Conservation (phyloP, 192 early-diverging fungal genomes). For the Umbelopsis isabellina region DNA sequence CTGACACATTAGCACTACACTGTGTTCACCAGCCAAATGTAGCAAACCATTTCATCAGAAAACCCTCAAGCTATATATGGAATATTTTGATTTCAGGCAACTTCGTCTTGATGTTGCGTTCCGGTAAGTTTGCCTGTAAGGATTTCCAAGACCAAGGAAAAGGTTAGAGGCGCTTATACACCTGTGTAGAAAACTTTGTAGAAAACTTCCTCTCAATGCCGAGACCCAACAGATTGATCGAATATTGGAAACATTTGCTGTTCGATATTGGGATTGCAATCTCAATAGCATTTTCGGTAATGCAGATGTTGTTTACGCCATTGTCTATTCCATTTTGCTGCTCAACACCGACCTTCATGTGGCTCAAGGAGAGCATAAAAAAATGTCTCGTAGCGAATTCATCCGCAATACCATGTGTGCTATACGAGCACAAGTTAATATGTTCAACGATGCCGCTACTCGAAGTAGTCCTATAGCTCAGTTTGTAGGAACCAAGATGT, state of each 20-base stretch:
- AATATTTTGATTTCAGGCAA: constrained; percentile 35
- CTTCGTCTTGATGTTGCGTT: constrained; percentile 34
- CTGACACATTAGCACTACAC: no score
- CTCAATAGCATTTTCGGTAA: constrained; percentile 54
- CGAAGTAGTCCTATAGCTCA: not conserved
- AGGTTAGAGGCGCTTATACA: not conserved
- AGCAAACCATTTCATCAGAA: constrained; percentile 29
- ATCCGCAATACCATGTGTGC: constrained; percentile 69
- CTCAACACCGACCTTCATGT: constrained; percentile 94
- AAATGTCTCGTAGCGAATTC: constrained; percentile 78
- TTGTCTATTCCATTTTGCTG: constrained; percentile 83
- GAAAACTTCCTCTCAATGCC: constrained; percentile 79
- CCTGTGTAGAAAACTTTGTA: constrained; percentile 59
- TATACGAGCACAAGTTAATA: constrained; percentile 43
- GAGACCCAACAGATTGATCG: constrained; percentile 94
- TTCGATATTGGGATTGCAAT: constrained; percentile 85
- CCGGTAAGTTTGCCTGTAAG: not conserved
- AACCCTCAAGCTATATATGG: constrained; percentile 34
- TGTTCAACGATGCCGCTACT: constrained; percentile 19
- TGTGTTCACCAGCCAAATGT: not conserved
- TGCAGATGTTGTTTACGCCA: constrained; percentile 82
- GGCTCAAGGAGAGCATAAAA: constrained; percentile 67
- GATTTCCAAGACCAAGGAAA: not conserved
- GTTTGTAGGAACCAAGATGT: not conserved
- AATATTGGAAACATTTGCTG: constrained; percentile 80